phyloP scores from a whole-genome alignment of 306 rosid species.

The cucumber (Cucumis sativus) region DNA sequence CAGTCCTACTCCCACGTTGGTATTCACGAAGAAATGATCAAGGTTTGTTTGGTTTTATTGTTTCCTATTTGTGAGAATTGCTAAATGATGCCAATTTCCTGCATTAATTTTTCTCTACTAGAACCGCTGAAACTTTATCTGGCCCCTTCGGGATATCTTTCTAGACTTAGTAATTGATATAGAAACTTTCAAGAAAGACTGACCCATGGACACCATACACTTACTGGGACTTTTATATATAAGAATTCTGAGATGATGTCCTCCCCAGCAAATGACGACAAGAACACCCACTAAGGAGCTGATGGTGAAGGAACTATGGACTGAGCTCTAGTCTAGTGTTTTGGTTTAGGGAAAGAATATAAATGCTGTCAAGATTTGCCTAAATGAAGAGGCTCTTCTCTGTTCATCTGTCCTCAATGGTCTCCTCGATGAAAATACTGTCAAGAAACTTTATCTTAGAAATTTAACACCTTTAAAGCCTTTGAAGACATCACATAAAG shows the following conservation, averaged over 20 bases:
- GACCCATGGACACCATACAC: background rate
- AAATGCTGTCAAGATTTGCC: background rate
- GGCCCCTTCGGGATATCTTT: background rate
- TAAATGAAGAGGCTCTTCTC: background rate
- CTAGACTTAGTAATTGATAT: background rate
- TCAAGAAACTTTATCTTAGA: background rate
- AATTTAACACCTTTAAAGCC: background rate
- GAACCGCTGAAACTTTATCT: background rate
- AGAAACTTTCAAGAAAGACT: background rate
- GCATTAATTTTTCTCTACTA: background rate
- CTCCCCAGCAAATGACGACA: background rate
- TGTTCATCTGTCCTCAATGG: background rate
- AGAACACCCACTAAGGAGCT: background rate
- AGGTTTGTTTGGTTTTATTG: constrained; percentile 29
- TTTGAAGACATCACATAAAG: background rate
- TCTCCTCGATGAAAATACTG: background rate
- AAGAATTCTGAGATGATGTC: background rate
- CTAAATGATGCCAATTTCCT: background rate
- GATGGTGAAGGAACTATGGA: background rate
- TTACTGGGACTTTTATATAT: background rate
- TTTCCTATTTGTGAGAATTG: background rate
- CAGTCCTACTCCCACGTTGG: constrained; percentile 93
- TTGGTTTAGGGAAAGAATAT: background rate
- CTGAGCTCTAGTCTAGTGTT: background rate
- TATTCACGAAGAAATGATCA: constrained; percentile 94